Evolutionary conservation across 352 stramenopile genomes (phyloP), one percentile per base, ranked within the genome.

Genomic region (Phytopythium ostracodes): DNA sequence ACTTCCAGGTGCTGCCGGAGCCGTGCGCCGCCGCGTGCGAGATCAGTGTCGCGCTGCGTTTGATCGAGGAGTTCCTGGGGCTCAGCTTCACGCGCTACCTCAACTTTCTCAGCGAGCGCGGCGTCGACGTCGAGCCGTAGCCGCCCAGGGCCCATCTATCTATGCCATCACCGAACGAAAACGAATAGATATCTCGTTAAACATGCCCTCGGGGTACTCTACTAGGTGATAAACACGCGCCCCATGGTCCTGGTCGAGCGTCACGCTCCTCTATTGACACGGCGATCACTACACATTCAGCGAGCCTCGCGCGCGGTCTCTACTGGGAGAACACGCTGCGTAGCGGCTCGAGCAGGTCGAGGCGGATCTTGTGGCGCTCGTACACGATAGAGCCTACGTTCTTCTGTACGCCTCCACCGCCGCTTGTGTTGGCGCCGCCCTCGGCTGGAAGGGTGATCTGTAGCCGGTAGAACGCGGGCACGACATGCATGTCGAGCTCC

Each of bases 51-150:
- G 61, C 70, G 2, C 67, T 90, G 52, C 72, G 69, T 7, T 44
- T 84, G 64, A 78, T 91, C 38, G 84, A 92, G 44, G 81, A 89
- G 61, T 92, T 92, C 54, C 59, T 92, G 0, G 79, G 77, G 0
- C 68, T 92, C 14, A 88, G 68, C 55, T 92, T 89, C 60, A 83
- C 75, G 15, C 69, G 75, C 24, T 92, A 89, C 59, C 60, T 88
- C 31, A 60, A 61, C 12, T 92, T 92, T 43, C 70, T 92, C 12
- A 76, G 67, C 55, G 84, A 92, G 56, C 79, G 81, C 9, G 84
- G 84, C 14, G 74, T 81, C 51, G 62, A 75, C 10, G 65, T 64
- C 68, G 14, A 63, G 60, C 44, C 52, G 42, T 53, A 33, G 27
- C n/a, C 50, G 29, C 15, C 50, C n/a, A n/a, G n/a, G n/a, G n/a